Evolutionary conservation across 2,329 filamentous ascomycete genomes (phyloP).

Genomic region (Coniochaeta ligniaria): DNA sequence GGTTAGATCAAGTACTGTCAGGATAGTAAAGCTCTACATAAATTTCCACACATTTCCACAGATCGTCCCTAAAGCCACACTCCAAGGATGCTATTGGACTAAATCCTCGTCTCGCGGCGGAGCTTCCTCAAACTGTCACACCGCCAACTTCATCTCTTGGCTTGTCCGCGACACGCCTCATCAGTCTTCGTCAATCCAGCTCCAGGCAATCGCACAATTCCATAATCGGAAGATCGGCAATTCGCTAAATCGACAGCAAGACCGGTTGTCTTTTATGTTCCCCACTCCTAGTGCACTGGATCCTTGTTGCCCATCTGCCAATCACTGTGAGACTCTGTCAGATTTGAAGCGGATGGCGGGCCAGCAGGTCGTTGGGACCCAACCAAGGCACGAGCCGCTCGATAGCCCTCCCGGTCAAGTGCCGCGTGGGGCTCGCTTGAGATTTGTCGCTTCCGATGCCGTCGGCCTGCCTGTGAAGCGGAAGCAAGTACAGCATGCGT

Average conservation of each 20-base stretch:
- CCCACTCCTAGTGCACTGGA: background rate
- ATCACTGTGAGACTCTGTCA: background rate
- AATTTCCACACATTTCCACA: too few relatives aligned
- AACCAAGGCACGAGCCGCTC: background rate
- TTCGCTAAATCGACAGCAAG: background rate
- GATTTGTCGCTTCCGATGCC: constrained; percentile 49
- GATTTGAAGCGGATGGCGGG: background rate
- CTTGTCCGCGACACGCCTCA: background rate
- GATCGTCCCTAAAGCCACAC: too few relatives aligned
- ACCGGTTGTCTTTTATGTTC: background rate
- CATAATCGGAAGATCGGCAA: background rate
- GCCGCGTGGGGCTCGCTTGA: constrained; percentile 22
- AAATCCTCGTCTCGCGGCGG: background rate
- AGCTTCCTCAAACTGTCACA: background rate
- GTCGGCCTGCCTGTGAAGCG: constrained; percentile 49
- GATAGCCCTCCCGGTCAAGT: background rate
- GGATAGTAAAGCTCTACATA: too few relatives aligned
- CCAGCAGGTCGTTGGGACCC: background rate
- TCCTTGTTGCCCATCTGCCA: background rate
- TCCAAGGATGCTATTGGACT: background rate
- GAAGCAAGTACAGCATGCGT: constrained; percentile 53
- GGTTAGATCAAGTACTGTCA: background rate
- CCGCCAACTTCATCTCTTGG: background rate
- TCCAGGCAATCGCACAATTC: background rate
- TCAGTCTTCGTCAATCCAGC: background rate